phyloP scores from a whole-genome alignment of 2,329 filamentous ascomycete genomes.

The Fusarium nanum region DNA sequence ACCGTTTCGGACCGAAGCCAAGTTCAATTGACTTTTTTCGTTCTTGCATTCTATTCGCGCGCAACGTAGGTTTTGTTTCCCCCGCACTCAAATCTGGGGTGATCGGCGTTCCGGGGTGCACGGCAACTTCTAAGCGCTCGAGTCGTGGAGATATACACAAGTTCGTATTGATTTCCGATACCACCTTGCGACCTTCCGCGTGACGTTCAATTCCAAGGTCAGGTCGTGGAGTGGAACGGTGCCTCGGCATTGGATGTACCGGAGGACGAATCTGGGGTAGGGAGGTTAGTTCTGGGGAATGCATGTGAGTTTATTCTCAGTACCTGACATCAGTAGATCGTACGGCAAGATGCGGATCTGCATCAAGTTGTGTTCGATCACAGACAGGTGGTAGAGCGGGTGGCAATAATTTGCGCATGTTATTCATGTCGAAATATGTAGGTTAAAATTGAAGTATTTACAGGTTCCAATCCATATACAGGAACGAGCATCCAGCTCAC shows the following conservation, averaged over 20 bases:
- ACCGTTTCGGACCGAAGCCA: conserved; percentile 6
- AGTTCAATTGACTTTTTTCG: not conserved
- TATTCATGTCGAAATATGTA: not conserved
- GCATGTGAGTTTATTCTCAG: not conserved
- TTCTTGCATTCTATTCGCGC: conserved; percentile 22
- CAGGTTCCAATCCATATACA: conserved; percentile 13
- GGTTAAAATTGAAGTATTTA: conserved; percentile 10
- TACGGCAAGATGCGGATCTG: not conserved
- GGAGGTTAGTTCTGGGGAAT: not conserved
- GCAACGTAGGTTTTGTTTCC: not conserved
- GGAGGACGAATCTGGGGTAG: not conserved
- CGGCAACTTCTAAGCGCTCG: conserved; percentile 17
- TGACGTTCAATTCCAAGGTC: not conserved
- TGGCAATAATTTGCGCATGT: not conserved
- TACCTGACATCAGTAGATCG: not conserved
- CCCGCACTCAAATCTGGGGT: conserved; percentile 16
- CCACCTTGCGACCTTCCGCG: conserved; percentile 2
- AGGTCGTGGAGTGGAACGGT: not conserved
- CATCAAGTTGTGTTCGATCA: not conserved
- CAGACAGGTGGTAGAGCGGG: too few relatives aligned
- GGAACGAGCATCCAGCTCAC: not conserved
- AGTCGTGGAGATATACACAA: conserved; percentile 1
- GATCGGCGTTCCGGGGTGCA: conserved; percentile 27
- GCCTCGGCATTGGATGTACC: not conserved
- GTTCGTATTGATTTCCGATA: not conserved